phyloP scores from a whole-genome alignment of 805 yeast genomes.

The Yarrowia sp. region DNA sequence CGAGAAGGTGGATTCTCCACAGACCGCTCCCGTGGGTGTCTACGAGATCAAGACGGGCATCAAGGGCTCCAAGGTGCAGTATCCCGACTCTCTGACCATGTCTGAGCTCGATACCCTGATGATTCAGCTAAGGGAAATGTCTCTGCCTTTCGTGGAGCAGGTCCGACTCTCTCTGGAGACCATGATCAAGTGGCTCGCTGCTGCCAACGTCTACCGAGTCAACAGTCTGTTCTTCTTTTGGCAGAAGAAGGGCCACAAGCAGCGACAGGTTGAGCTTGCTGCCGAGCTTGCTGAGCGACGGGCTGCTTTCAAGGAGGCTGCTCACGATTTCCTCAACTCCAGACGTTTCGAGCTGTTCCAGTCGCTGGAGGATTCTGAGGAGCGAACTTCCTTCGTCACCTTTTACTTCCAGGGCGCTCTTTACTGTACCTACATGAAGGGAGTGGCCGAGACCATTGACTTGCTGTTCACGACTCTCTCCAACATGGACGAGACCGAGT shows the following conservation, averaged over 20 bases:
- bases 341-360: constrained; percentile 4
- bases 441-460: constrained; percentile 9
- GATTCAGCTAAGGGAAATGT: background rate
- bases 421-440: constrained; percentile 11
- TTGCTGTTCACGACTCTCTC: background rate
- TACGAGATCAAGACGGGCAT: constrained; percentile 7
- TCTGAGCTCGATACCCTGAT: background rate
- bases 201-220: constrained; percentile 17
- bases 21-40: constrained; percentile 2
- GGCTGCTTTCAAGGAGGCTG: background rate
- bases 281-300: constrained; percentile 1
- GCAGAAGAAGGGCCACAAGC: background rate
- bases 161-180: background rate
- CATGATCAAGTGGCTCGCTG: constrained; percentile 15
- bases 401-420: constrained; percentile 24
- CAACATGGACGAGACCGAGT: constrained; percentile 12
- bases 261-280: background rate
- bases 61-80: background rate
- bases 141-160: background rate
- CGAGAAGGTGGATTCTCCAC: background rate
- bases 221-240: constrained; percentile 1
- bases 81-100: constrained; percentile 2
- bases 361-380: background rate
- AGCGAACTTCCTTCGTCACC: background rate
- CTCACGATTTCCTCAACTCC: background rate